Evolutionary conservation across 2,329 filamentous ascomycete genomes (phyloP).

Genomic region (Metarhizium guizhouense): DNA sequence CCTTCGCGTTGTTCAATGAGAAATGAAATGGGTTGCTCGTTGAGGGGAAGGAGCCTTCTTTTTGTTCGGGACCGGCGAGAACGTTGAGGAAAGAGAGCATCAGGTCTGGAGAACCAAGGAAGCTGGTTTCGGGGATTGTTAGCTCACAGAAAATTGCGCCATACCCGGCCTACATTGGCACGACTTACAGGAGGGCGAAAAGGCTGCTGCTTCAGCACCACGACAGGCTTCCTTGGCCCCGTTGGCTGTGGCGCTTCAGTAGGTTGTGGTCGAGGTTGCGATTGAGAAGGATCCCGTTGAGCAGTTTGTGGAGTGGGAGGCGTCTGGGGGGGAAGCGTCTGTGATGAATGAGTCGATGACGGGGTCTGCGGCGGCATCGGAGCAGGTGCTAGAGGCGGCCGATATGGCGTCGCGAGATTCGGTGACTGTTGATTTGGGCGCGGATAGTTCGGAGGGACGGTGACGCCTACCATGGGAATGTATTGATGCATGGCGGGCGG

Average conservation of each 20-base stretch:
- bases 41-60: slow-evolving; percentile 30
- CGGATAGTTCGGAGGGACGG: slow-evolving; percentile 36
- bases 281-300: slow-evolving; percentile 18
- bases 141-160: not conserved
- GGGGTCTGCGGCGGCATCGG: slow-evolving; percentile 40
- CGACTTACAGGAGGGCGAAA: slow-evolving; percentile 45
- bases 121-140: slow-evolving; percentile 28
- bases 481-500: slow-evolving; percentile 47
- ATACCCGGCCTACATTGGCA: not conserved
- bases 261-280: slow-evolving; percentile 6
- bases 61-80: slow-evolving; percentile 28
- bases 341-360: slow-evolving; percentile 42
- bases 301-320: slow-evolving; percentile 35
- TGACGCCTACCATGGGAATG: slow-evolving; percentile 40
- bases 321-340: slow-evolving; percentile 33
- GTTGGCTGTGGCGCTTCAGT: not conserved
- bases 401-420: slow-evolving; percentile 47
- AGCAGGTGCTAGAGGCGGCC: slow-evolving; percentile 38
- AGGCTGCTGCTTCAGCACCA: slow-evolving; percentile 14
- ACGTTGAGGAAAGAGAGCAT: slow-evolving; percentile 39
- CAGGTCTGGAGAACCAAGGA: slow-evolving; percentile 48
- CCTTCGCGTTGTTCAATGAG: slow-evolving; percentile 31
- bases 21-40: slow-evolving; percentile 31
- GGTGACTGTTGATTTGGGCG: slow-evolving; percentile 42
- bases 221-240: slow-evolving; percentile 3